Evolutionary conservation across 1,284 basidiomycete genomes (phyloP).

Genomic region (Boletus subluridellus): DNA sequence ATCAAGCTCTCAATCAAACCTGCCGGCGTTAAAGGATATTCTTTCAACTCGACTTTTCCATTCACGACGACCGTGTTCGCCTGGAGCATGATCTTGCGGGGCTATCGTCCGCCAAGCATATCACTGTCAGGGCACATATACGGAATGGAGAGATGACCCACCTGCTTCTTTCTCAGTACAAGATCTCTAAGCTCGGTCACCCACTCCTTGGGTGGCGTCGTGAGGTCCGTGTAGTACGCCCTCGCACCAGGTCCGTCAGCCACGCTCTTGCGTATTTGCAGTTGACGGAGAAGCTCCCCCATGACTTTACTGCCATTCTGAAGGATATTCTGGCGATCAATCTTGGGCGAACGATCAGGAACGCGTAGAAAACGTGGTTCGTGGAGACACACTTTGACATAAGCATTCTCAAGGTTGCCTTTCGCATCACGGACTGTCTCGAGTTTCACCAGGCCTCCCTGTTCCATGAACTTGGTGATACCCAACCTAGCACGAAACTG

Average conservation of each 20-base stretch:
- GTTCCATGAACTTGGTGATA: constrained; percentile 74
- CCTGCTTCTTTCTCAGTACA: constrained; percentile 75
- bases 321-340: constrained; percentile 68
- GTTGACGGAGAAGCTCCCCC: constrained; percentile 69
- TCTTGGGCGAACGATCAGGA: constrained; percentile 36
- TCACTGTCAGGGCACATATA: neutral
- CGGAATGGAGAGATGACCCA: constrained; percentile 32
- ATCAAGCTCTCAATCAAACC: constrained; percentile 80
- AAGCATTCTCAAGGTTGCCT: constrained; percentile 64
- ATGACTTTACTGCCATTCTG: constrained; percentile 59
- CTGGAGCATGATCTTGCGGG: constrained; percentile 79
- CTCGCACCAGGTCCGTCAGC: constrained; percentile 76
- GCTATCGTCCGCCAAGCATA: constrained; percentile 38
- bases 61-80: constrained; percentile 69
- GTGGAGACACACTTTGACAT: constrained; percentile 53
- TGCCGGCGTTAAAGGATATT: constrained; percentile 67
- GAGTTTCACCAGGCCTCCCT: constrained; percentile 65
- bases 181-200: constrained; percentile 70
- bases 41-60: constrained; percentile 67
- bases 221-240: constrained; percentile 70
- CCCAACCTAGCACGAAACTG: constrained; percentile 53
- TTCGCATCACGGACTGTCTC: constrained; percentile 59
- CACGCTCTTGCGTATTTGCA: constrained; percentile 80
- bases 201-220: constrained; percentile 69
- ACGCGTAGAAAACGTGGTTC: neutral